Base-by-base conservation (phyloP, 768 basidiomycete genomes). In the Holtermannia corniformis region DNA sequence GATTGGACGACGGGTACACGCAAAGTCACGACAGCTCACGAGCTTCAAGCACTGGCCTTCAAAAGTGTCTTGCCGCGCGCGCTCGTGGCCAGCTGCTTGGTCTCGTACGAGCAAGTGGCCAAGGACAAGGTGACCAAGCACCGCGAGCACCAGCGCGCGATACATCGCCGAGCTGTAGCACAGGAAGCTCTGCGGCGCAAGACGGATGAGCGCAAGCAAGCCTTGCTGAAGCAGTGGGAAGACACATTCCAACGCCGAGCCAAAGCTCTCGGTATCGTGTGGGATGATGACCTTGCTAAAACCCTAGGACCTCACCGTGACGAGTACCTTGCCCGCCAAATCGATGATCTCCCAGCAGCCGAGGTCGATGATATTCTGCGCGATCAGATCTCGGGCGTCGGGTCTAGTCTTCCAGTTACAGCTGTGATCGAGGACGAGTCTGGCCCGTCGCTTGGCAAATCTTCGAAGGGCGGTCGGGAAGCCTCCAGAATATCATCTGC, bases 201-300 rank as follows among this genome's bases (percentile, higher is more conserved):
- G 47, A 37, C 65, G n/a, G 52, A 53, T 2, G 60, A 60, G 46
- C 45, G 54, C 5, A 46, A 55, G 19, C 45, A 47, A 19, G 27
- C n/a, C n/a, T 32, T 49, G 5, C 54, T 49, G 42, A 14, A n/a
- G 26, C 54, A 51, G 19, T 68, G 66, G 66, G 57, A 60, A 41
- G 47, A 45, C 10, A 28, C 48, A 22, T 56, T 68, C 42, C 19
- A 27, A 23, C 26, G 50, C 2, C 32, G 60, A 3, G 51, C 56
- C 5, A 32, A 43, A 12, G 41, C 42, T 16, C 44, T 46, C 5
- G 51, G 47, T 1, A 41, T 56, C 5, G n/a, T 23, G 0, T 64
- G 26, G 24, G 44, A 24, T 5, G 23, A 40, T 10, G 58, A 57
- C 10, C 27, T 67, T 32, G 16, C 58, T 16, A 47, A 16, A 7